Base-by-base conservation (phyloP, 2,329 filamentous ascomycete genomes). In the Colletotrichum tanaceti region DNA sequence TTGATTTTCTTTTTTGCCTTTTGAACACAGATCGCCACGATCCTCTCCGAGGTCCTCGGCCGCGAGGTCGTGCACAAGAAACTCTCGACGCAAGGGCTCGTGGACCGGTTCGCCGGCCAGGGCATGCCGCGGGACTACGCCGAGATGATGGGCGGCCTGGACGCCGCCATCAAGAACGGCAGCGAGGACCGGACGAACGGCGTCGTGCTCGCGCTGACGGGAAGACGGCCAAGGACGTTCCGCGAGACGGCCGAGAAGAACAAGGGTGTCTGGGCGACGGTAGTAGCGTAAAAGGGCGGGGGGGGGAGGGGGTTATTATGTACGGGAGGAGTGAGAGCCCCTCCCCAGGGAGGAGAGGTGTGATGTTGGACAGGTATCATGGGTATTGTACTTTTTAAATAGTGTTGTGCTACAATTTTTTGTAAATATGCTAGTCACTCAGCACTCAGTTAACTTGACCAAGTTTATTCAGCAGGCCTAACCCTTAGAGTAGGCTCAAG, bases 141-240 rank as follows among this genome's bases (percentile, higher is more conserved):
- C 0, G 69, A 70, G 35, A 71, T 79, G 62, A 68, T 83, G 65
- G 75, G 75, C 7, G 70, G 58, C 2, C 67, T 82, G 73, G 79
- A 81, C 46, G 74, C 72, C 4, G 64, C 65, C 2, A 77, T 80
- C 70, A 77, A 75, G 63, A 72, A 75, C 38, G 78, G 80, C 1
- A 70, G 73, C 11, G 80, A 82, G 73, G 74, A 79, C 20, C 73
- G 76, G 28, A 74, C 74, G 10, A 79, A 78, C 63, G 77, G 79
- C 54, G 74, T 75, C 20, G 74, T 82, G 2, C 58, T 76, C 22
- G 72, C 70, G 2, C 65, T 81, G 38, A 81, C 79, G 9, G 79
- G 80, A 0, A 70, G 71, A 20, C 70, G 72, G 22, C 79, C 80
- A 5, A 74, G n/a, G 13, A 70, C 41, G 18, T 66, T 71, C 43